Evolutionary conservation across 2,329 filamentous ascomycete genomes (phyloP), one percentile per base, ranked within the genome.

Genomic region (Calonectria pseudoturangicola): DNA sequence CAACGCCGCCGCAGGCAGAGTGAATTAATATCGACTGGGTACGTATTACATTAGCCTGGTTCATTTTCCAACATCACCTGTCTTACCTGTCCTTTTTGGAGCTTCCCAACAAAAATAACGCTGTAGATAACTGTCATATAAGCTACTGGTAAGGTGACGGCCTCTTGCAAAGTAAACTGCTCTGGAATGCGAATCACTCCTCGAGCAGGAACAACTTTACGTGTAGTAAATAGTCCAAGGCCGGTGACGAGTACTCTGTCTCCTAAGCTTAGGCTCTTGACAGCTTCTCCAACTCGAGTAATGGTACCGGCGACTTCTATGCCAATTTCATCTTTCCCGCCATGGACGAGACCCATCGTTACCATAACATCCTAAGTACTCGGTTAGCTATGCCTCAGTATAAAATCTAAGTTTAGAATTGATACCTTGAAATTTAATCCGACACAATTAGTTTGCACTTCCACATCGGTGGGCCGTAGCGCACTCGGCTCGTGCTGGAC

Each of bases 11-110:
- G 0, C 77, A 75, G 2, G 79, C 84, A 0, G 79, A 73, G 64
- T 86, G 84, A 4, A 85, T 82, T 2, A 86, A 73, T 0, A 86
- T 76, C 1, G 69, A 77, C 39, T 79, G 4, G 74, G 60, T 0
- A 88, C 75, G 0, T 25, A 8, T 4, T 30, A 8, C 30, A 30
- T 43, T 43, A 63, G 25, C 6, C 10, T 15, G 33, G 12, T 5
- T 25, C 33, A 9, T 8, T 30, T 30, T 30, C 18, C 2, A 16
- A 6, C 33, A 2, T 15, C 8, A 28, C 21, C 18, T 47, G 9
- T 4, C 41, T 64, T n/a, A 64, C 60, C 60, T 64, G 60, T 30
- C 60, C 60, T 12, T 36, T 33, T 28, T 45, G 18, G 5, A 64
- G 9, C 8, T 15, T 21, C 25, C 41, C 60, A 21, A 64, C 8